A percentile compares a stretch with the other conserved stretches of the same genome.
phyloP scores from a whole-genome alignment of 305 asterid species.

The Solanum hybrid region DNA sequence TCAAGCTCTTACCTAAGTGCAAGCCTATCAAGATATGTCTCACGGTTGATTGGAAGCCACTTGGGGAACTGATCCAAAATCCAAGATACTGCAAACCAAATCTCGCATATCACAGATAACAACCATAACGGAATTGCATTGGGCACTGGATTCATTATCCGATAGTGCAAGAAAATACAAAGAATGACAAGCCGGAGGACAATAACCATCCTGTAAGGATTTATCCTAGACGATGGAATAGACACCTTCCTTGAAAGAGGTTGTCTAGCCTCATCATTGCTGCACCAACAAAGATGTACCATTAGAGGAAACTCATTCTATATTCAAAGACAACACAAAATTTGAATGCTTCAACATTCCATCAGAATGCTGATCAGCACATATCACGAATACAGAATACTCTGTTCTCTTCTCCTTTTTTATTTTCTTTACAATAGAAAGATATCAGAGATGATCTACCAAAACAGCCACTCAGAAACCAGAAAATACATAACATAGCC shows the following conservation, averaged over 20 bases:
- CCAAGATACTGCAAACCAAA: slow-evolving; percentile 98
- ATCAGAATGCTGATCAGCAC: not conserved
- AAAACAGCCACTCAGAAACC: not conserved
- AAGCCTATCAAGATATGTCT: slow-evolving; percentile 97
- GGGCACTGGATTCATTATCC: slow-evolving; percentile 88
- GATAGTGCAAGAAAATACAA: slow-evolving; percentile 86
- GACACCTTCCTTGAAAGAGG: slow-evolving; percentile 99
- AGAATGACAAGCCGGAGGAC: slow-evolving; percentile 82
- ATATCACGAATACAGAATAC: not conserved
- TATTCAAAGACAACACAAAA: not conserved
- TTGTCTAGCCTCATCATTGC: slow-evolving; percentile 98
- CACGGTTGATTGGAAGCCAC: slow-evolving; percentile 97
- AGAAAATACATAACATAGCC: not conserved
- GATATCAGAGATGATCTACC: not conserved
- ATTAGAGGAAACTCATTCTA: slow-evolving; percentile 3
- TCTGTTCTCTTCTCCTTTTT: not conserved
- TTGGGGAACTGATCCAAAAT: slow-evolving; percentile 99
- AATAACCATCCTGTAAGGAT: slow-evolving; percentile 97
- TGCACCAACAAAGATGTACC: slow-evolving; percentile 25
- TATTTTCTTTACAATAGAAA: not conserved
- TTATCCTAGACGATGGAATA: slow-evolving; percentile 88
- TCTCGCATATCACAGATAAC: slow-evolving; percentile 94
- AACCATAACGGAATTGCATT: slow-evolving; percentile 91
- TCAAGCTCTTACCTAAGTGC: slow-evolving; percentile 56
- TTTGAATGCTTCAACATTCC: not conserved